A percentile compares a stretch with the other conserved stretches of the same genome.
Evolutionary conservation across 176 grass and related monocot genomes (phyloP).

Genomic region (Eremochloa ophiuroides): DNA sequence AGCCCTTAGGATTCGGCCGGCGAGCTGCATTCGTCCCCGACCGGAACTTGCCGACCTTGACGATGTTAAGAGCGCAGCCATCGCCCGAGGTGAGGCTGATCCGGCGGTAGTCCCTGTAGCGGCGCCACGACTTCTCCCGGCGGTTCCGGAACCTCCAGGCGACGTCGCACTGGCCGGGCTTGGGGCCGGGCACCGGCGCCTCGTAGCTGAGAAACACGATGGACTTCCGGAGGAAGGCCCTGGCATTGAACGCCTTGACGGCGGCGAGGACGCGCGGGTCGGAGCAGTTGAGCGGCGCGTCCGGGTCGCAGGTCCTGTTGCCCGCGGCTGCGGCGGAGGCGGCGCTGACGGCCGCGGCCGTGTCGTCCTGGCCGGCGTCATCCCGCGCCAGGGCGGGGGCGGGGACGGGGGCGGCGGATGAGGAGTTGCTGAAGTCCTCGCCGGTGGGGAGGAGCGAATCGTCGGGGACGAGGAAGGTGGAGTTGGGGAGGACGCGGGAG

Average conservation of each 20-base stretch:
- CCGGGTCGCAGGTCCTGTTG: conserved; percentile 36
- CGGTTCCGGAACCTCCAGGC: conserved; percentile 91
- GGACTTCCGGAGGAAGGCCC: conserved; percentile 56
- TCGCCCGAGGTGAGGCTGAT: conserved; percentile 54
- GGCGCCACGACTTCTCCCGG: conserved; percentile 83
- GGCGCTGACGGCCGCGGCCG: neutral
- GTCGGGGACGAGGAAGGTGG: conserved; percentile 68
- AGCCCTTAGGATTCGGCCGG: neutral
- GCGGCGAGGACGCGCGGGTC: conserved; percentile 70
- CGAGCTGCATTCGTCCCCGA: conserved; percentile 77
- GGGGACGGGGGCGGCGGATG: neutral
- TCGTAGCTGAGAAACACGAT: conserved; percentile 90
- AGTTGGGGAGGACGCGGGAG: conserved; percentile 54
- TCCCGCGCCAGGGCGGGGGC: conserved; percentile 1
- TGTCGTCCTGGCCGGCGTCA: neutral
- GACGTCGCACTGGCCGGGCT: conserved; percentile 57
- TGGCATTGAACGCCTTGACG: conserved; percentile 75
- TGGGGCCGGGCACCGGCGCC: conserved; percentile 44
- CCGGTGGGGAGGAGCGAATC: conserved; percentile 91
- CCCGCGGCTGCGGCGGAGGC: neutral
- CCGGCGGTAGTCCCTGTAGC: conserved; percentile 82
- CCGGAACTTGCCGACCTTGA: conserved; percentile 68
- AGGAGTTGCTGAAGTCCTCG: conserved; percentile 67
- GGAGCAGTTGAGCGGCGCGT: conserved; percentile 73
- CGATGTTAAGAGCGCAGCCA: conserved; percentile 52